phyloP scores from a whole-genome alignment of 2,329 filamentous ascomycete species.

The Iodosphaeria phyllophila region DNA sequence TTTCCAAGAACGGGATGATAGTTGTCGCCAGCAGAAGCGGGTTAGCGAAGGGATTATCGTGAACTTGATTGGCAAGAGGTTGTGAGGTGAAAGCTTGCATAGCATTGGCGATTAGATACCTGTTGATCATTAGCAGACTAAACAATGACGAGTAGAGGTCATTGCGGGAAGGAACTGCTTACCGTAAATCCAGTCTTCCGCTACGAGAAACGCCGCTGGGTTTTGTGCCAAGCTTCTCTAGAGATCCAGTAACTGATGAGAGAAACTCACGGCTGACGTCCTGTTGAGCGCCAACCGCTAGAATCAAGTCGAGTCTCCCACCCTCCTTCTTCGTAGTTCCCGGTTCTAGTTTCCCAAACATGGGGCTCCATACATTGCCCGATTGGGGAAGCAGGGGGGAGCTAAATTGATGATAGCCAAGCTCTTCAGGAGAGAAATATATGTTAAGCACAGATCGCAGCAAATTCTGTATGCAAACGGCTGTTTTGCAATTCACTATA shows the following conservation, averaged over 20 bases:
- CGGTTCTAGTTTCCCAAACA: slow-evolving; percentile 22
- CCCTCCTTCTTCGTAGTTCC: slow-evolving; percentile 13
- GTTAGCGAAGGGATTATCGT: slow-evolving; percentile 34
- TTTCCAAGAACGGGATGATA: slow-evolving; percentile 40
- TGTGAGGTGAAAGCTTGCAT: slow-evolving; percentile 39
- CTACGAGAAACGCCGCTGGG: slow-evolving; percentile 29
- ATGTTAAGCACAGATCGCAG: slow-evolving; percentile 31
- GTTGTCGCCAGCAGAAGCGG: slow-evolving; percentile 35
- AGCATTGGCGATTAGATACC: slow-evolving; percentile 39
- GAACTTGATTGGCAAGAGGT: slow-evolving; percentile 26
- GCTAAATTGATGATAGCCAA: slow-evolving; percentile 27
- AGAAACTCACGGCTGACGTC: slow-evolving; percentile 31
- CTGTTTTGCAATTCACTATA: slow-evolving; percentile 21
- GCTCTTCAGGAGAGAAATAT: slow-evolving; percentile 28
- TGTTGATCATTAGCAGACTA: too few species aligned
- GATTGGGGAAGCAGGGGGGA: slow-evolving; percentile 28
- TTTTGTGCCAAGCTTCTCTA: slow-evolving; percentile 36
- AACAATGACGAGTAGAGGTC: too few species aligned
- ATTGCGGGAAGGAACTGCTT: slow-evolving; percentile 4
- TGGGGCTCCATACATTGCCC: slow-evolving; percentile 31
- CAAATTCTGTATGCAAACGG: slow-evolving; percentile 36
- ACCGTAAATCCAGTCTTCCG: slow-evolving; percentile 40
- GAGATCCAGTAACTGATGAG: slow-evolving; percentile 25
- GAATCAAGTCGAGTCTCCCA: slow-evolving; percentile 33
- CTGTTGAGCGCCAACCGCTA: slow-evolving; percentile 38